Conservation (phyloP, 208 protist genomes). For the Trypanosoma avium region DNA sequence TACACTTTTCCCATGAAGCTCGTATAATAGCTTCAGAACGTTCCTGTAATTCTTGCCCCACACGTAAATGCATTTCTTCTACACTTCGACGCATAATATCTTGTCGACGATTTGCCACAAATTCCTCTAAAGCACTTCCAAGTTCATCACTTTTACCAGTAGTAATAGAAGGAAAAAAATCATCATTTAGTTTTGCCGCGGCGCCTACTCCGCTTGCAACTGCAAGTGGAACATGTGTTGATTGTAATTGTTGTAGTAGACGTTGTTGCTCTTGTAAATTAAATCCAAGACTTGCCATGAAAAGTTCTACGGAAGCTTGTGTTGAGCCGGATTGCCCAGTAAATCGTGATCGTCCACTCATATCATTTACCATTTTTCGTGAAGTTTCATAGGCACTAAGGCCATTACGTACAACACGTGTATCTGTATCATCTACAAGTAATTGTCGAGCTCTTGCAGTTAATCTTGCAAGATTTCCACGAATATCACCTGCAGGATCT, state of each 20-base stretch:
- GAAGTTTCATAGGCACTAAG: slow-evolving; percentile 70
- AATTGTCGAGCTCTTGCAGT: slow-evolving; percentile 71
- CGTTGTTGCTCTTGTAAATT: slow-evolving; percentile 80
- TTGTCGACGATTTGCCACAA: slow-evolving; percentile 54
- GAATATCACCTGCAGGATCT: slow-evolving; percentile 42
- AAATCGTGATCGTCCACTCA: slow-evolving; percentile 1
- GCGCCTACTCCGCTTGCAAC: slow-evolving; percentile 16
- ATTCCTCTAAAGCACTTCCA: slow-evolving; percentile 50
- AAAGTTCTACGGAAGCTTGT: slow-evolving; percentile 78
- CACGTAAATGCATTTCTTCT: slow-evolving; percentile 59
- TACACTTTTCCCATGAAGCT: slow-evolving; percentile 57
- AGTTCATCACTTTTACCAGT: slow-evolving; percentile 15
- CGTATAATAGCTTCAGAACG: slow-evolving; percentile 59
- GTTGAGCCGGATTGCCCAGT: slow-evolving; percentile 22
- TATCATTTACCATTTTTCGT: slow-evolving; percentile 39
- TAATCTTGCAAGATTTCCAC: slow-evolving; percentile 59
- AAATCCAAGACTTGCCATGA: slow-evolving; percentile 81
- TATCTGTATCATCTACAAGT: slow-evolving; percentile 38
- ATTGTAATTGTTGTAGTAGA: slow-evolving; percentile 71
- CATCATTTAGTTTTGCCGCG: slow-evolving; percentile 1
- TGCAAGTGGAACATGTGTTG: slow-evolving; percentile 46
- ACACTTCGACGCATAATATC: slow-evolving; percentile 60
- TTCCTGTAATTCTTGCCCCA: slow-evolving; percentile 49
- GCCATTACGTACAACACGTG: slow-evolving; percentile 61
- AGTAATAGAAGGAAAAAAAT: slow-evolving; percentile 10